phyloP scores from a whole-genome alignment of 176 grass and related monocot species.

The Pontederia paniculata region DNA sequence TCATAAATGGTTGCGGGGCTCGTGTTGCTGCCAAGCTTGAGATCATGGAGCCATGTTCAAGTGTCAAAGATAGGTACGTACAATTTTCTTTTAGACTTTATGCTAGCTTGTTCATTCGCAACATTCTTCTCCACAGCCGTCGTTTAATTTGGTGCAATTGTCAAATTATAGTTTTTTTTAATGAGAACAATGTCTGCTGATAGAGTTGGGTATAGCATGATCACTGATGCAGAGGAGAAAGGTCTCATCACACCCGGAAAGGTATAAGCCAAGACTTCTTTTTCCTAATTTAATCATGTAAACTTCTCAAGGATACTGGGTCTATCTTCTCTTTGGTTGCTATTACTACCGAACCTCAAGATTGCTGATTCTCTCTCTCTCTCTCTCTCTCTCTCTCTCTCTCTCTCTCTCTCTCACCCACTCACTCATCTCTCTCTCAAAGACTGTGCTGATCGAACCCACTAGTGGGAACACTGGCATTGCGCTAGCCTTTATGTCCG shows the following conservation, averaged over 20 bases:
- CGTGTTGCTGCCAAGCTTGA: slow-evolving; percentile 5
- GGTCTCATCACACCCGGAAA: neutral
- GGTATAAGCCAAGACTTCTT: neutral
- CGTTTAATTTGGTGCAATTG: neutral
- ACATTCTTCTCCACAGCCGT: neutral
- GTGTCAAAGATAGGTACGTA: slow-evolving; percentile 6
- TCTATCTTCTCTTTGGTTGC: no score
- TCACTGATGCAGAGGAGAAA: no score
- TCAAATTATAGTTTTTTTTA: neutral
- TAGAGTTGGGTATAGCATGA: slow-evolving; percentile 3
- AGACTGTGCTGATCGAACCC: slow-evolving; percentile 8
- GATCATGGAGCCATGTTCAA: slow-evolving; percentile 16
- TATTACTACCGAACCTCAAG: no score
- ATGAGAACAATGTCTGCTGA: slow-evolving; percentile 3
- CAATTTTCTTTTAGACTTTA: neutral
- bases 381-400: no score
- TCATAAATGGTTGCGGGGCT: slow-evolving; percentile 1
- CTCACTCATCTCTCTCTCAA: no score
- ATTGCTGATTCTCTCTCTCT: no score
- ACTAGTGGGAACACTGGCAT: slow-evolving; percentile 16
- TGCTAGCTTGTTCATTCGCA: neutral
- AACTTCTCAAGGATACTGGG: no score
- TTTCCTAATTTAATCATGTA: neutral
- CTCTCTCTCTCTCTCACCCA: no score
- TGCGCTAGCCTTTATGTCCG: slow-evolving; percentile 5